These are phyloP conservation scores for Aureobasidium lini DNA, from an alignment of 2,329 filamentous ascomycete species.

Conservation along the genomic window DNA sequence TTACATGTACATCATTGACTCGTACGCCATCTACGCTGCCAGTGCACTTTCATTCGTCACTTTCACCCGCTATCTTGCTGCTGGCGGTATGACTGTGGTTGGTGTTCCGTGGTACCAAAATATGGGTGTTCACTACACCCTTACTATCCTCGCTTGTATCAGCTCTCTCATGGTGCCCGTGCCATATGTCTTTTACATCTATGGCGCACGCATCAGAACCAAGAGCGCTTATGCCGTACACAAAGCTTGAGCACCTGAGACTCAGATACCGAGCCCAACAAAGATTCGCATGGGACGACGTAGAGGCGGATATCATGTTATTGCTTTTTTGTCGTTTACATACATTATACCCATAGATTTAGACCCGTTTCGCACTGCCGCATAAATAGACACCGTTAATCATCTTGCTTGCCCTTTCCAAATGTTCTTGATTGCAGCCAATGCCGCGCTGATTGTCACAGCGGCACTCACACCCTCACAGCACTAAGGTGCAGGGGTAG, in stretches of 20 bases:
- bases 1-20: slow-evolving; percentile 32
- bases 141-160: slow-evolving; percentile 35
- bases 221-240: slow-evolving; percentile 16
- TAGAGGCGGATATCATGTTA: background rate
- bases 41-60: slow-evolving; percentile 33
- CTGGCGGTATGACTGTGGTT: slow-evolving; percentile 35
- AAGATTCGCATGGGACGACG: background rate
- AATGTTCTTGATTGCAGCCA: background rate
- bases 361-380: background rate
- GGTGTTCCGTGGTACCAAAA: slow-evolving; percentile 33
- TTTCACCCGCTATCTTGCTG: slow-evolving; percentile 27
- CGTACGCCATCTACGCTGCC: slow-evolving; percentile 36
- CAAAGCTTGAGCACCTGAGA: background rate
- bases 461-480: too few species aligned
- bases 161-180: slow-evolving; percentile 19
- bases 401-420: background rate
- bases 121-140: slow-evolving; percentile 36
- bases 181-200: slow-evolving; percentile 20
- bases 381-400: background rate
- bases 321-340: background rate
- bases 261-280: background rate
- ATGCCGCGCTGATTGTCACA: too few species aligned
- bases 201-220: slow-evolving; percentile 18
- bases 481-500: too few species aligned
- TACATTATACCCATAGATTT: slow-evolving; percentile 2